Conservation (phyloP, 257 asterid species). For the Rauvolfia tetraphylla region DNA sequence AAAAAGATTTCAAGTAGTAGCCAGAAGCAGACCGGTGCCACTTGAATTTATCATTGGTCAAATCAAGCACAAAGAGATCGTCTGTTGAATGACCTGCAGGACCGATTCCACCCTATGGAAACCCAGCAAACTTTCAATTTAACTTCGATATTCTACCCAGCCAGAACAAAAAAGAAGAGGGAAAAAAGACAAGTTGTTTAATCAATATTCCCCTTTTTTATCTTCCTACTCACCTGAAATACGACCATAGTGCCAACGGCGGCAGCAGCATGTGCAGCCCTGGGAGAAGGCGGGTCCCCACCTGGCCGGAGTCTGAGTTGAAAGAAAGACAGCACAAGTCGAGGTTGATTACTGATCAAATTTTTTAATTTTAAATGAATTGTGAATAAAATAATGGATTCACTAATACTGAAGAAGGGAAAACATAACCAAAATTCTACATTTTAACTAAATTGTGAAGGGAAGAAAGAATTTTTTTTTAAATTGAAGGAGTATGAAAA, state of each 20-base stretch:
- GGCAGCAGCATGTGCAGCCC: constrained; percentile 98
- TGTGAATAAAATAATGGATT: too few relatives aligned
- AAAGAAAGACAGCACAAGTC: background rate
- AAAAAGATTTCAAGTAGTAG: constrained; percentile 16
- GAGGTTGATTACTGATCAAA: background rate
- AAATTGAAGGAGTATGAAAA: background rate
- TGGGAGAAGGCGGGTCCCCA: constrained; percentile 98
- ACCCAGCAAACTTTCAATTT: constrained; percentile 18
- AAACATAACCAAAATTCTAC: too few relatives aligned
- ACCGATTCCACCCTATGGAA: constrained; percentile 92
- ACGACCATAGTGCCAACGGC: constrained; percentile 99
- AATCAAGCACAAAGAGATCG: constrained; percentile 87
- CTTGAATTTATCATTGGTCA: constrained; percentile 86
- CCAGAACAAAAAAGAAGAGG: background rate
- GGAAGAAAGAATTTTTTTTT: background rate
- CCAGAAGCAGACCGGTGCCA: constrained; percentile 84
- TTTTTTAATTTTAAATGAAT: background rate
- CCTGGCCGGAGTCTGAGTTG: constrained; percentile 74
- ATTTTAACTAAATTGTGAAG: background rate
- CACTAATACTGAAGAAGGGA: too few relatives aligned
- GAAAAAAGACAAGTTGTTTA: background rate
- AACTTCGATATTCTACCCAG: background rate
- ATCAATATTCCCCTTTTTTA: constrained; percentile 8
- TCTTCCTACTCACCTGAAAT: constrained; percentile 68
- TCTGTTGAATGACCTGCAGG: constrained; percentile 99